phyloP scores from a whole-genome alignment of 805 yeast species.

The Torulaspora maleeae region DNA sequence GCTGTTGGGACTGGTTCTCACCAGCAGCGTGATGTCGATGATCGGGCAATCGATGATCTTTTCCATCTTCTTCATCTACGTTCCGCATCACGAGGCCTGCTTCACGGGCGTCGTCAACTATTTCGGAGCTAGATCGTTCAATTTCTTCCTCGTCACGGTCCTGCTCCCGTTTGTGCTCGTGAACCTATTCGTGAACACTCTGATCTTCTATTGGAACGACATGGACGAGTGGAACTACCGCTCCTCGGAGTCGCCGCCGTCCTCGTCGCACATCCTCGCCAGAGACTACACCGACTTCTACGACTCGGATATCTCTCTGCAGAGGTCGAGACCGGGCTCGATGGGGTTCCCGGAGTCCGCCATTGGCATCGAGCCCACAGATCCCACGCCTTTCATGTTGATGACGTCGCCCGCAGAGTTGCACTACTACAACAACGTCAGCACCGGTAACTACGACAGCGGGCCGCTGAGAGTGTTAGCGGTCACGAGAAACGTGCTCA shows the following conservation, averaged over 20 bases:
- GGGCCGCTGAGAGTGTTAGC: slow-evolving; percentile 6
- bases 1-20: slow-evolving; percentile 13
- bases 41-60: slow-evolving; percentile 37
- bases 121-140: slow-evolving; percentile 34
- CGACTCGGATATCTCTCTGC: slow-evolving; percentile 12
- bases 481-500: slow-evolving; percentile 6
- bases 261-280: slow-evolving; percentile 1
- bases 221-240: slow-evolving; percentile 17
- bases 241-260: slow-evolving; percentile 5
- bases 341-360: not conserved
- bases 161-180: slow-evolving; percentile 32
- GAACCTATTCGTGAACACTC: slow-evolving; percentile 19
- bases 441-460: slow-evolving; percentile 6
- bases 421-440: slow-evolving; percentile 6
- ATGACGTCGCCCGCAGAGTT: slow-evolving; percentile 7
- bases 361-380: not conserved
- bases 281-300: slow-evolving; percentile 12
- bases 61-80: slow-evolving; percentile 41
- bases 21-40: slow-evolving; percentile 20
- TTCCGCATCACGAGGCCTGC: slow-evolving; percentile 35
- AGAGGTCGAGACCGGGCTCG: slow-evolving; percentile 6
- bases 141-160: slow-evolving; percentile 28
- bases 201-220: slow-evolving; percentile 28
- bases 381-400: slow-evolving; percentile 5
- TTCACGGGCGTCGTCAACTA: slow-evolving; percentile 33